Conservation (phyloP, 176 grass and related monocot species). For the Lolium multiflorum region DNA sequence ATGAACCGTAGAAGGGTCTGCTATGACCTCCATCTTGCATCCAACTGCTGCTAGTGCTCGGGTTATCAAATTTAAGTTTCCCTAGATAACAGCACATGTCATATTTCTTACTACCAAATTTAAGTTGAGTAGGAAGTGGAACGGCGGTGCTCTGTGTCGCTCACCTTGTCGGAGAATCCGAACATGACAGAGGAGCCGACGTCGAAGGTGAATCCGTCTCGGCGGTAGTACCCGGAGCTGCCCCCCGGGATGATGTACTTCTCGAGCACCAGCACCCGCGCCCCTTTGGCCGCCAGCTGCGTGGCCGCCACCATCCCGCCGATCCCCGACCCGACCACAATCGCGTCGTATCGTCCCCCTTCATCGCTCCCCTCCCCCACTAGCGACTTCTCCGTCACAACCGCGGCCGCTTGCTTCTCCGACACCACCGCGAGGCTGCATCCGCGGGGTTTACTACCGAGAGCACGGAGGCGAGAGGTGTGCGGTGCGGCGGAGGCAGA, state of each 20-base stretch:
- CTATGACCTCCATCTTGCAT: constrained; percentile 87
- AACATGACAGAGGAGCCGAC: constrained; percentile 95
- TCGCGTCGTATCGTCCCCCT: constrained; percentile 61
- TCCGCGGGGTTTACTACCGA: background rate
- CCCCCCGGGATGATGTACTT: constrained; percentile 93
- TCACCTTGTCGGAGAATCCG: constrained; percentile 92
- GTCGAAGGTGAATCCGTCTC: constrained; percentile 91
- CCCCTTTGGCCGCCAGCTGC: constrained; percentile 82
- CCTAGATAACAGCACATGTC: constrained; percentile 50
- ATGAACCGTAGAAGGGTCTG: constrained; percentile 84
- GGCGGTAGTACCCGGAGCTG: constrained; percentile 86
- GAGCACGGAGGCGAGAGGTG: background rate
- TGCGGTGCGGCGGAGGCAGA: background rate
- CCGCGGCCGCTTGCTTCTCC: constrained; percentile 47
- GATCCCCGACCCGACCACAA: constrained; percentile 88
- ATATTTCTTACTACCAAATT: background rate
- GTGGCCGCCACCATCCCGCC: constrained; percentile 86
- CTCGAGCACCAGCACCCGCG: constrained; percentile 87
- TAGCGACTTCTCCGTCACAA: constrained; percentile 18
- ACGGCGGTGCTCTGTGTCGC: background rate
- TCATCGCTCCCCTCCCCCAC: constrained; percentile 13
- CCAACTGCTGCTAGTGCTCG: constrained; percentile 80
- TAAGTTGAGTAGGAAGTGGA: too few relatives aligned
- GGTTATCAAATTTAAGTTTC: constrained; percentile 95
- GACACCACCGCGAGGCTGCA: constrained; percentile 27